These are phyloP conservation scores for Euphrasia arctica DNA, from an alignment of 305 asterid species.

Conservation along the genomic window DNA sequence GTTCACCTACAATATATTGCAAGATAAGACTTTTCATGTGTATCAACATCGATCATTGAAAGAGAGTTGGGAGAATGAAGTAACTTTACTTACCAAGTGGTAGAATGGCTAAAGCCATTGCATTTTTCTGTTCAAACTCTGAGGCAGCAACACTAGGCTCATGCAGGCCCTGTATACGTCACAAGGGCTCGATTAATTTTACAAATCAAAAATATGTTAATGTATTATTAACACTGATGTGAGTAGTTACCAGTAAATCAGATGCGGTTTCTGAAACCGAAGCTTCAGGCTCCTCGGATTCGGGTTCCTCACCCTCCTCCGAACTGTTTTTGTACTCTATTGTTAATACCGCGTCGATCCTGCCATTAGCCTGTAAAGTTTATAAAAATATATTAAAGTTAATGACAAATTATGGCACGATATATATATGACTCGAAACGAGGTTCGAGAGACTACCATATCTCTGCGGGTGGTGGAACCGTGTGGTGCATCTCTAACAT, in stretches of 20 bases:
- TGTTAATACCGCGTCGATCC: conserved; percentile 65
- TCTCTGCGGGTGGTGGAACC: conserved; percentile 69
- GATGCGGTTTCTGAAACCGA: conserved; percentile 52
- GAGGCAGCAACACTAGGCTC: conserved; percentile 73
- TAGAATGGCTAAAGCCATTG: conserved; percentile 87
- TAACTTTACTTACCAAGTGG: conserved; percentile 59
- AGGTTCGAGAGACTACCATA: conserved; percentile 43
- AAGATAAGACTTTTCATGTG: conserved; percentile 3
- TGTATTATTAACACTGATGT: too few species aligned
- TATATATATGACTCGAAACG: background rate
- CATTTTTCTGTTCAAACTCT: conserved; percentile 81
- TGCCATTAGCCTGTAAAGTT: conserved; percentile 48
- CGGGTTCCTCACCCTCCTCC: conserved; percentile 55
- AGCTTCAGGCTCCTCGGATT: conserved; percentile 50
- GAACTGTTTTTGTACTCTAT: conserved; percentile 68
- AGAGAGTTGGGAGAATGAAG: background rate
- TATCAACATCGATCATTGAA: conserved; percentile 7
- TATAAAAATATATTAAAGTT: background rate
- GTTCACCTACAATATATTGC: conserved; percentile 29
- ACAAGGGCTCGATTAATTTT: too few species aligned
- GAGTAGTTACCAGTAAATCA: conserved; percentile 68
- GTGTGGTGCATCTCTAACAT: conserved; percentile 92
- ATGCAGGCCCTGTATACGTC: conserved; percentile 48
- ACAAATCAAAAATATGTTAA: too few species aligned
- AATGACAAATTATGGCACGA: background rate